Evolutionary conservation across 805 yeast genomes (phyloP), one percentile per base, ranked within the genome.

Genomic region (Candida ovalis): DNA sequence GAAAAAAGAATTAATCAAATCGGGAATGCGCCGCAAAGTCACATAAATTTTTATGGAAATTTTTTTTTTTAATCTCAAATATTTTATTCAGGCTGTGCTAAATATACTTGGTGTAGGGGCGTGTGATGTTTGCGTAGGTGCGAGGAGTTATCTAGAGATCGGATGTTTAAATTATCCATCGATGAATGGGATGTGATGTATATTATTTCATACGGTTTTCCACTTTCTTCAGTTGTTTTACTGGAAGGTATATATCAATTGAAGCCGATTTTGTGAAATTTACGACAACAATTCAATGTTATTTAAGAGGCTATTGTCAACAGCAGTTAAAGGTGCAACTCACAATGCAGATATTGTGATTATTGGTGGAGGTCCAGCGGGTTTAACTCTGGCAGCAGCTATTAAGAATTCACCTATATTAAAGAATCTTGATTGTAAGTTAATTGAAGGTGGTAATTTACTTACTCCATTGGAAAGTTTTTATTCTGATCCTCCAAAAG

Each of bases 331-430:
- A 28, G 40, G 41, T 3, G 43, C 44, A 1, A 40, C 46, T 12
- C 51, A 43, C 30, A 35, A 61, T 25, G 70, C 76, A 25, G 97
- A 92, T 66, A 79, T 94, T 19, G 83, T 88, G 7, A 86, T 94
- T 46, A 86, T 94, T 33, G 99, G 99, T 33, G 98, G 96, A 7
- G 99, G 99, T 0, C 97, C 98, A 1, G 98, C 98, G 1, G 99
- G 99, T 0, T 70, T 94, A 48, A 84, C 96, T 1, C 70, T 94
- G 33, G 83, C 94, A 4, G 78, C 96, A 0, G 95, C 96, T 0
- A 68, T 92, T 48, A 86, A 87, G 62, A 74, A 75, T 54, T 84
- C 90, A 1, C 81, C 84, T 2, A 63, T 74, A 19, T 78, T 96
- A 3, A 71, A 68, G 25, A 71, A 78, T 43, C 74, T 89, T 40